phyloP scores from a whole-genome alignment of 192 early-diverging fungal species.

The Thoreauomyces humboldtii region DNA sequence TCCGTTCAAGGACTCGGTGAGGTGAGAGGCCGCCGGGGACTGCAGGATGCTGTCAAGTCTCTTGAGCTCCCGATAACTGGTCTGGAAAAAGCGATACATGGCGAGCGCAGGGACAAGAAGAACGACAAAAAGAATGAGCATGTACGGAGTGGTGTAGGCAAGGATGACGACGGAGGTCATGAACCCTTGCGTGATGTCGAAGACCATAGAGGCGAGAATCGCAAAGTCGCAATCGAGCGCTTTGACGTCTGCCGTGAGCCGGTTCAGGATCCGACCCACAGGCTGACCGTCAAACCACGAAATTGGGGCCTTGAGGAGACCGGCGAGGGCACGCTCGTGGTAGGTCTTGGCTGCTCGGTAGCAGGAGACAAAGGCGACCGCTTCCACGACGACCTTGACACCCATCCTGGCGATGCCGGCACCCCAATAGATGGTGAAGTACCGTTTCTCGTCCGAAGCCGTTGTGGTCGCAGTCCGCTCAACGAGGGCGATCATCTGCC shows the following conservation, averaged over 20 bases:
- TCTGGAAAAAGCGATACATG: conserved; percentile 56
- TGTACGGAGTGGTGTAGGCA: conserved; percentile 22
- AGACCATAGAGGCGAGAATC: no score
- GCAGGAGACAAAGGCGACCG: conserved; percentile 9
- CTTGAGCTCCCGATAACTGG: neutral
- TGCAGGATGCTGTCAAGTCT: no score
- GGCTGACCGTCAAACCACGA: conserved; percentile 87
- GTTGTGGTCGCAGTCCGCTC: neutral
- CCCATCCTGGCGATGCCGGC: neutral
- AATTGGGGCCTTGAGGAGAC: conserved; percentile 49
- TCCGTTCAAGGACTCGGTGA: conserved; percentile 4
- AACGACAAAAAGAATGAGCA: conserved; percentile 32
- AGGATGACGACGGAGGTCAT: conserved; percentile 22
- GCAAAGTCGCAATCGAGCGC: no score
- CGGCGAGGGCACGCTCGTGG: neutral
- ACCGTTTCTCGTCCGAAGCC: conserved; percentile 3
- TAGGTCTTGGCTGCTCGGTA: neutral
- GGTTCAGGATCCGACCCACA: no score
- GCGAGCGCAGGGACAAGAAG: neutral
- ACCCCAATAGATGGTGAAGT: neutral
- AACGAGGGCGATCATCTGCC: conserved; percentile 10
- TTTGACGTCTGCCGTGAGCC: no score
- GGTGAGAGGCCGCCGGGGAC: conserved; percentile 62
- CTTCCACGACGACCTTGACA: conserved; percentile 5
- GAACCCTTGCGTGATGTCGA: neutral